These are phyloP conservation scores for Fusarium kyushuense DNA, from an alignment of 2,329 filamentous ascomycete species.

Conservation along the genomic window DNA sequence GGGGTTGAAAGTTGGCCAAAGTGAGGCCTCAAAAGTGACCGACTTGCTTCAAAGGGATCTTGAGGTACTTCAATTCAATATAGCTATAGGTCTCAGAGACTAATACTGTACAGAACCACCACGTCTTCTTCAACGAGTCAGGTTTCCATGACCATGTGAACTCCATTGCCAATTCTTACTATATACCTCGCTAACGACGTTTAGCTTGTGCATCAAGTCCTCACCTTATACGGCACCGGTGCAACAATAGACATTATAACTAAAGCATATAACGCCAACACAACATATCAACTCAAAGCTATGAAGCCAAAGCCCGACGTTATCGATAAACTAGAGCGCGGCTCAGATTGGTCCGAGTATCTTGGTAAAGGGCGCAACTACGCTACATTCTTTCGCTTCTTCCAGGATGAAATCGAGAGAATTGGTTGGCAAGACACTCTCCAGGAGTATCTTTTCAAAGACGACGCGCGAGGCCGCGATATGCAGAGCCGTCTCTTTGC, in stretches of 20 bases:
- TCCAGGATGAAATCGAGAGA: constrained; percentile 76
- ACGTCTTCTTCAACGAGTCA: constrained; percentile 81
- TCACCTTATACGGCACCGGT: constrained; percentile 81
- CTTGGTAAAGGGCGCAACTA: constrained; percentile 75
- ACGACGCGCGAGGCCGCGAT: constrained; percentile 73
- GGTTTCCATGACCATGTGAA: constrained; percentile 85
- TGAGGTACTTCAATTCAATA: constrained; percentile 55
- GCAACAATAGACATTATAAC: constrained; percentile 71
- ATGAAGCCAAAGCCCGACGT: constrained; percentile 61
- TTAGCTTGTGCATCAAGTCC: constrained; percentile 77
- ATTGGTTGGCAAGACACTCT: constrained; percentile 72
- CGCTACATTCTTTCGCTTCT: constrained; percentile 80
- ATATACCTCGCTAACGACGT: neutral
- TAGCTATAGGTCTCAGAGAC: neutral
- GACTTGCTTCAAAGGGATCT: constrained; percentile 82
- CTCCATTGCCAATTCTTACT: neutral
- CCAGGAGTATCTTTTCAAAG: constrained; percentile 75
- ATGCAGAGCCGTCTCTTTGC: constrained; percentile 76
- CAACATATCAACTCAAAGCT: constrained; percentile 72
- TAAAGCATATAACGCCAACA: constrained; percentile 73
- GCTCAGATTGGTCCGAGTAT: constrained; percentile 66
- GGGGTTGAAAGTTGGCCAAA: constrained; percentile 61
- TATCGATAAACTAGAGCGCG: constrained; percentile 65
- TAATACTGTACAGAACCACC: constrained; percentile 59
- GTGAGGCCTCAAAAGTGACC: constrained; percentile 71